phyloP scores from a whole-genome alignment of 2,329 filamentous ascomycete genomes.

The Penicillium paneum region DNA sequence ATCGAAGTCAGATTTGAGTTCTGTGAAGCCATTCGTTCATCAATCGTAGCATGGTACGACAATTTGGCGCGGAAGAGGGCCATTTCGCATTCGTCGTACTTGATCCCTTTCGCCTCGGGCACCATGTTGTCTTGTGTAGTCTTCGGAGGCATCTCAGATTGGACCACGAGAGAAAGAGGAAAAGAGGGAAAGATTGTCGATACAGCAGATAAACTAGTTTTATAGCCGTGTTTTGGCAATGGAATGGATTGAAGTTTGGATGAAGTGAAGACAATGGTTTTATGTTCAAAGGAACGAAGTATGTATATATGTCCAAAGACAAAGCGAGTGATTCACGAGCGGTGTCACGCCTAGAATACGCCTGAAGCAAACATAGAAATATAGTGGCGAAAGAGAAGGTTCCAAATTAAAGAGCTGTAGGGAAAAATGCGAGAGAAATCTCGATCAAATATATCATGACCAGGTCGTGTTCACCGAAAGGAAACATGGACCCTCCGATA shows the following conservation, averaged over 20 bases:
- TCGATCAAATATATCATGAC: conserved; percentile 16
- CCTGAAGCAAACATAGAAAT: not conserved
- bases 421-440: not conserved
- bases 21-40: conserved; percentile 31
- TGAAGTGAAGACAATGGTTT: not conserved
- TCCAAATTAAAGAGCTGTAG: not conserved
- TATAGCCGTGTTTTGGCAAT: not conserved
- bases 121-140: conserved; percentile 22
- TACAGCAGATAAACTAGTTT: not conserved
- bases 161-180: not conserved
- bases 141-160: conserved; percentile 25
- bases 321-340: not conserved
- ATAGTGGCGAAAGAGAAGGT: not conserved
- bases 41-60: conserved; percentile 36
- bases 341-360: not conserved
- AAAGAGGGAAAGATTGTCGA: not conserved
- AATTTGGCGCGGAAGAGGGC: conserved; percentile 37
- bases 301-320: not conserved
- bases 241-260: not conserved
- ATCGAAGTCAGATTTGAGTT: conserved; percentile 35
- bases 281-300: not conserved
- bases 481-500: conserved; percentile 15
- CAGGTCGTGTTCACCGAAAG: conserved; percentile 5
- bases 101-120: conserved; percentile 34
- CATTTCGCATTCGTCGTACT: conserved; percentile 40